Base-by-base conservation (phyloP, 2,329 filamentous ascomycete species). In the Alternaria tenuissima region DNA sequence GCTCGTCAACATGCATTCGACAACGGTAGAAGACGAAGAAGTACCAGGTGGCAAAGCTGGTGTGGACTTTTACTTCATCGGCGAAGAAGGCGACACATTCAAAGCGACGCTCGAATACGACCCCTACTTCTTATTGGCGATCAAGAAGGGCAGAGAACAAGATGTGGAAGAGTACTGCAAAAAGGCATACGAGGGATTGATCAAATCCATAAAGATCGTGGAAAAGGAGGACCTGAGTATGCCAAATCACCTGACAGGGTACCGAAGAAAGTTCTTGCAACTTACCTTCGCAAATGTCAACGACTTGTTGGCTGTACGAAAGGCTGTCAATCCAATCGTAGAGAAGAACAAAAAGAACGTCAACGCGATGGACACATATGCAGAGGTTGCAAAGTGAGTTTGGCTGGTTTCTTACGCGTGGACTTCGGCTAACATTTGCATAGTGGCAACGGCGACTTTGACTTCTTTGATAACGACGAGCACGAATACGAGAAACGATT, bases 351-450 rank as follows among this genome's bases (percentile, higher is more conserved):
- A 91, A 83, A 96, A 95, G 81, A 94, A 93, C 70, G 90, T 97
- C 85, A 93, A 92, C 82, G 92, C 94, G 52, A 96, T 98, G 91
- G 95, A 99, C 83, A 94, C 94, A 67, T 99, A 99, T 83, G 94
- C 94, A 42, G 95, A 99, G 83, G 93, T 98, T 74, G 92, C 92
- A 63, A 91, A 89, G 92, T 94, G 78, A 79, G 88, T 84, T 41
- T 39, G 18, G 46, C 62, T 48, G 64, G 30, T 32, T 7, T 4
- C n/a, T 44, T 34, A 16, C 16, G 7, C 8, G 34, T 62, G 2
- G 9, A 32, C 5, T 3, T 18, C 22, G 28, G 55, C 67, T 75
- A 70, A 76, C 64, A 26, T 34, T 9, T 4, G 11, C 9, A 32
- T 63, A 93, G 90, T 72, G 87, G 88, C 42, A 93, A 89, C 77